These are phyloP conservation scores for Capsella bursapastoris DNA, from an alignment of 345 rosid species.

Conservation along the genomic window DNA sequence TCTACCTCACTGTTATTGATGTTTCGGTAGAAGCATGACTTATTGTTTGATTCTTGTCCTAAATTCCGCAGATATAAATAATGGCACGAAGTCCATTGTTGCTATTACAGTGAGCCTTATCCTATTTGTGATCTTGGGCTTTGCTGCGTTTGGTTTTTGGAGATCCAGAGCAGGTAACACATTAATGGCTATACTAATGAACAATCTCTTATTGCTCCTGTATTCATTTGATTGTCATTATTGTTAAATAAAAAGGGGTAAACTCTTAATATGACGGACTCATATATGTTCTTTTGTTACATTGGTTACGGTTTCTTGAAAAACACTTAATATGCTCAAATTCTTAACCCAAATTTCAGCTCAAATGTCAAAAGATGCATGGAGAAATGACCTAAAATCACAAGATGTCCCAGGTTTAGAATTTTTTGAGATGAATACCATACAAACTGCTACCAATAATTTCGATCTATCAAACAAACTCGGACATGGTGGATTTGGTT, in stretches of 20 bases:
- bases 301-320: background rate
- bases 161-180: slow-evolving; percentile 28
- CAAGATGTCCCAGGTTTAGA: slow-evolving; percentile 25
- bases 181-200: background rate
- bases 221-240: background rate
- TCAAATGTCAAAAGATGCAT: background rate
- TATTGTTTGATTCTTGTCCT: background rate
- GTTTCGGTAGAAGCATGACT: background rate
- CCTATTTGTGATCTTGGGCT: slow-evolving; percentile 15
- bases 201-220: background rate
- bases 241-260: background rate
- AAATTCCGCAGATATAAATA: slow-evolving; percentile 11
- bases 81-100: background rate
- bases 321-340: background rate
- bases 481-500: slow-evolving; percentile 42
- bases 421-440: slow-evolving; percentile 26
- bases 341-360: background rate
- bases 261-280: background rate
- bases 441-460: slow-evolving; percentile 22
- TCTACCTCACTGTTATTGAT: background rate
- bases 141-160: slow-evolving; percentile 12
- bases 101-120: slow-evolving; percentile 15
- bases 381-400: slow-evolving; percentile 18
- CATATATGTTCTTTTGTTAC: background rate
- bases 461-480: slow-evolving; percentile 37